phyloP scores from a whole-genome alignment of 2,329 filamentous ascomycete genomes.

The Zasmidium citrigriseum region DNA sequence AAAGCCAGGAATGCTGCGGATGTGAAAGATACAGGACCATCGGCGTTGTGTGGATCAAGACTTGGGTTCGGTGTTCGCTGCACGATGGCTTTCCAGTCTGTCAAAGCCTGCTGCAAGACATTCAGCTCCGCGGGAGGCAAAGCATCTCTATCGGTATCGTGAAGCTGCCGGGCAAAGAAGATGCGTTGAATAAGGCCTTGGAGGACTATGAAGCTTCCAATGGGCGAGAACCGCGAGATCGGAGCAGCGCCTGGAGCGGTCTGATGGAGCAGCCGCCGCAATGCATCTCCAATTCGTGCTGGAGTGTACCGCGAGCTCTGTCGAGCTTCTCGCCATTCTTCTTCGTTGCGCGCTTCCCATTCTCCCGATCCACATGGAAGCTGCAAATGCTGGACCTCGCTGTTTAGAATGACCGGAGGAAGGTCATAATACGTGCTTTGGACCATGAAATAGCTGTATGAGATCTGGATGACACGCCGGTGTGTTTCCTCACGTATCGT shows the following conservation, averaged over 20 bases:
- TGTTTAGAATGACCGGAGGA: background rate
- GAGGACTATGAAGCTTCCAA: constrained; percentile 35
- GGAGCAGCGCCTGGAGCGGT: too few relatives aligned
- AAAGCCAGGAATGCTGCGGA: constrained; percentile 50
- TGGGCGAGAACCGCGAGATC: constrained; percentile 30
- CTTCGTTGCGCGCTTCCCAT: background rate
- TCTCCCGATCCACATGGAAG: background rate
- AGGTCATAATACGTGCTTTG: constrained; percentile 2
- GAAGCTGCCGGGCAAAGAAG: background rate
- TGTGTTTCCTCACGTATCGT: constrained; percentile 34
- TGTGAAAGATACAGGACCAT: constrained; percentile 42
- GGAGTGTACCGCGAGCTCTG: background rate
- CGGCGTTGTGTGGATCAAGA: constrained; percentile 39
- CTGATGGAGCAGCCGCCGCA: background rate
- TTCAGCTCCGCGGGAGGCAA: background rate
- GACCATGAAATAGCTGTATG: constrained; percentile 1
- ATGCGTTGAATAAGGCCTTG: constrained; percentile 33
- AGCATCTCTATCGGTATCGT: background rate
- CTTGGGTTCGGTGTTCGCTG: constrained; percentile 38
- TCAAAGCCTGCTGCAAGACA: constrained; percentile 22
- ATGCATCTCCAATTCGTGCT: background rate
- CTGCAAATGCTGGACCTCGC: background rate
- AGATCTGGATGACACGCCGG: constrained; percentile 24
- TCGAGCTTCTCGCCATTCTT: background rate
- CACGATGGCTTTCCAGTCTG: constrained; percentile 38